These are phyloP conservation scores for Escallonia rubra DNA, from an alignment of 129 eudicot genomes.

Conservation along the genomic window DNA sequence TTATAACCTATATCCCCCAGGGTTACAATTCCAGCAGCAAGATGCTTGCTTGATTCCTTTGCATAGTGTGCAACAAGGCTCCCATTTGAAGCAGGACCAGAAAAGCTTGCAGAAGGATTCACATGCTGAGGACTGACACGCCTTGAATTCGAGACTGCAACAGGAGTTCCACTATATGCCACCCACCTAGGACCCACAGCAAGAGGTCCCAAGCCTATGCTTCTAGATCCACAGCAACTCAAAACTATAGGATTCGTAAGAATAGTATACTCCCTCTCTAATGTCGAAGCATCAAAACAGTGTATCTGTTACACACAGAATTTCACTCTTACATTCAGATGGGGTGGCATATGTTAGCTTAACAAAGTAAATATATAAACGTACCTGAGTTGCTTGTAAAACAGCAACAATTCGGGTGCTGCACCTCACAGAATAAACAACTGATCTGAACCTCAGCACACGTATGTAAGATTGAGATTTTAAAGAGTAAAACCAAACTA, in stretches of 20 bases:
- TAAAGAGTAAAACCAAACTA: conserved; percentile 74
- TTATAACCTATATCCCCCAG: conserved; percentile 83
- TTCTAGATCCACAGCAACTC: conserved; percentile 41
- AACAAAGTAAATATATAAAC: background rate
- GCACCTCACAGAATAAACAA: conserved; percentile 77
- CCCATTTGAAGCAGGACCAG: conserved; percentile 52
- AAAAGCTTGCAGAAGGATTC: conserved; percentile 45
- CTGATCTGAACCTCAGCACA: conserved; percentile 68
- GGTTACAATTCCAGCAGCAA: conserved; percentile 86
- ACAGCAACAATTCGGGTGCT: conserved; percentile 76
- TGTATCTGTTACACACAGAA: conserved; percentile 48
- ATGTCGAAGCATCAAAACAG: conserved; percentile 72
- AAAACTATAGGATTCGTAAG: conserved; percentile 62
- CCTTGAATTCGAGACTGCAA: conserved; percentile 44
- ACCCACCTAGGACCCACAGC: conserved; percentile 94
- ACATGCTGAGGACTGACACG: conserved; percentile 83
- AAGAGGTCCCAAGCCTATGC: conserved; percentile 76
- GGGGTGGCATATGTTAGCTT: background rate
- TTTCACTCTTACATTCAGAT: conserved; percentile 3
- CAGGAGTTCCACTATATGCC: conserved; percentile 85
- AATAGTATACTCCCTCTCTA: conserved; percentile 71
- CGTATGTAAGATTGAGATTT: conserved; percentile 67
- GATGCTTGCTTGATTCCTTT: conserved; percentile 84
- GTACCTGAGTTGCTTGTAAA: conserved; percentile 81
- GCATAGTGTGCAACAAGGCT: conserved; percentile 89